Conservation (phyloP, 495 filamentous ascomycete genomes). For the Penicillium herquei region DNA sequence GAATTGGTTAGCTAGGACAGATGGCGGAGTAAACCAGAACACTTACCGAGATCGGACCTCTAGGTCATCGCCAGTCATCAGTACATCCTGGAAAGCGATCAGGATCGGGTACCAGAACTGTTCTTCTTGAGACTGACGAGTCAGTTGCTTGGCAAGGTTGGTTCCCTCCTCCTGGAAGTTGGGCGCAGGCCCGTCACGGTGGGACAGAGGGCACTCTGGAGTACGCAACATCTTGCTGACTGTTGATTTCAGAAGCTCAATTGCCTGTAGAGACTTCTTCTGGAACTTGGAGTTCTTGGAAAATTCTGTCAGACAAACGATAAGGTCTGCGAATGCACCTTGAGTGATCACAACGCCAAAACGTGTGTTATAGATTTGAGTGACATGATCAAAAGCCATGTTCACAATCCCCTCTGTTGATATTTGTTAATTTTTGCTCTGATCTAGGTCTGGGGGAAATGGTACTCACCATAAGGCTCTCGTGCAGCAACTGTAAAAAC, state of each 20-base stretch:
- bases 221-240: slow-evolving; percentile 93
- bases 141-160: slow-evolving; percentile 50
- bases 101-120: slow-evolving; percentile 98
- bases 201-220: slow-evolving; percentile 89
- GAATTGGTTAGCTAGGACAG: slow-evolving; percentile 3
- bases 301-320: slow-evolving; percentile 96
- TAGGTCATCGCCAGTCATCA: slow-evolving; percentile 99
- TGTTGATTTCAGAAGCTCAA: slow-evolving; percentile 88
- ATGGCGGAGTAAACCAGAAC: background rate
- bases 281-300: slow-evolving; percentile 97
- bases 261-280: slow-evolving; percentile 95
- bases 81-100: slow-evolving; percentile 96
- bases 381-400: slow-evolving; percentile 93
- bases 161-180: slow-evolving; percentile 43
- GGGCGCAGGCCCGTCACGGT: slow-evolving; percentile 42
- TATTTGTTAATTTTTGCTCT: background rate
- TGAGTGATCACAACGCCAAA: slow-evolving; percentile 96
- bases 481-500: slow-evolving; percentile 94
- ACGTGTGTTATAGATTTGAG: slow-evolving; percentile 95
- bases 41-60: slow-evolving; percentile 74
- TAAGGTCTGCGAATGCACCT: slow-evolving; percentile 92
- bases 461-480: slow-evolving; percentile 71
- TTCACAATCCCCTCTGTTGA: slow-evolving; percentile 84
- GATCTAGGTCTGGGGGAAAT: background rate
- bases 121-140: slow-evolving; percentile 75